Base-by-base conservation (phyloP, 2,329 filamentous ascomycete genomes). In the Aspergillus japonicus region DNA sequence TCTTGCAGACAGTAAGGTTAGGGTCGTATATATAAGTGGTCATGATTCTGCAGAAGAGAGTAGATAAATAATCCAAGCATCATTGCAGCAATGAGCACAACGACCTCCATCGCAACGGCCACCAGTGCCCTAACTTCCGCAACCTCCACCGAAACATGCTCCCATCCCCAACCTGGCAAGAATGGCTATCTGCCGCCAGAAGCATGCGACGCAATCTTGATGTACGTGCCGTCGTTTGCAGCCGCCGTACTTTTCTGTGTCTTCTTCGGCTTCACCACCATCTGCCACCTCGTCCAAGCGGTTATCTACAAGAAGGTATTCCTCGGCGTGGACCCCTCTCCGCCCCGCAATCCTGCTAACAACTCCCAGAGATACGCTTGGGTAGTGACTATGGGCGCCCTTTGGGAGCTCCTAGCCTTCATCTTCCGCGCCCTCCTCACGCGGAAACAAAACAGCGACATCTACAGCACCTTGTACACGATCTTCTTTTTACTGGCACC, bases 401-500 rank as follows among this genome's bases (percentile, higher is more conserved):
- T 61, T 1, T 81, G 78, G 77, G 77, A 81, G 61, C 61, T 73
- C 5, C 60, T 67, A 10, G 71, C 75, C 7, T 81, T 78, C 64
- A 61, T 77, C 5, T 64, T 78, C 21, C 78, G 80, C 31, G 66
- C 75, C 1, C 63, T 79, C 0, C 74, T 73, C 16, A 75, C 80
- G 1, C 72, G 72, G 23, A 60, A 82, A 31, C 79, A 80, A 54
- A 71, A 77, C 55, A 72, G 63, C 14, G 54, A 61, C 0, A 59
- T 60, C 0, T 71, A 71, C 39, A 70, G 73, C 1, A 75, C 71
- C 11, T 56, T 67, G 1, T 75, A 74, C 12, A 75, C 75, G 3
- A 66, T 83, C 4, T 66, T 83, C 6, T 75, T 83, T 39, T 68
- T 83, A 1, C 70, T 81, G 4, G 76, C 78, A 0, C 75, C 75